A percentile compares a stretch with the other conserved stretches of the same genome.
Conservation (phyloP, 805 yeast species). For the Candida nitratophila region DNA sequence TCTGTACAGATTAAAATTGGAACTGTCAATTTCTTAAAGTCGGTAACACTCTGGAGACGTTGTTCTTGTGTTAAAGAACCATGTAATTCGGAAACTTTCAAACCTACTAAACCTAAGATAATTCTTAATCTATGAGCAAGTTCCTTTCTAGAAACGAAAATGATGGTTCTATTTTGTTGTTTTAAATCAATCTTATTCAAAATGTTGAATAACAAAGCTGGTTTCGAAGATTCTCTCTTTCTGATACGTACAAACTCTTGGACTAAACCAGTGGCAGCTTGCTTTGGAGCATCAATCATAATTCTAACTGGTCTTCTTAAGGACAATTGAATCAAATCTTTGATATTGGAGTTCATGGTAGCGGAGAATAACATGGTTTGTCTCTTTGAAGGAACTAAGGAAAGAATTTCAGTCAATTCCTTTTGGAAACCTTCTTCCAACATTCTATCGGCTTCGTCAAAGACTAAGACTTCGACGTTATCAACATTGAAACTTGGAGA, state of each 20-base stretch:
- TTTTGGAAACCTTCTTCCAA: conserved; percentile 97
- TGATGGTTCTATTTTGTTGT: conserved; percentile 68
- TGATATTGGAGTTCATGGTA: conserved; percentile 92
- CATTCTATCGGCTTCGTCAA: conserved; percentile 99
- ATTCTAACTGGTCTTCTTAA: conserved; percentile 86
- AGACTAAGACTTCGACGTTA: conserved; percentile 81
- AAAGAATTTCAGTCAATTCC: conserved; percentile 85
- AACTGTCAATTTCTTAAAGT: conserved; percentile 74
- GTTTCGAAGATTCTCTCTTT: conserved; percentile 76
- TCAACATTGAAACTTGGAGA: conserved; percentile 91
- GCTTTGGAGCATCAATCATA: conserved; percentile 95
- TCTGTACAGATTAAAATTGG: conserved; percentile 94
- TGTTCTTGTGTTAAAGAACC: conserved; percentile 89
- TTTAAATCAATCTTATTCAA: conserved; percentile 58
- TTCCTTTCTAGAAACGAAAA: conserved; percentile 88
- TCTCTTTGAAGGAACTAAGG: conserved; percentile 81
- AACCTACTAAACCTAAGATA: conserved; percentile 63
- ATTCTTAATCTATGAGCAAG: conserved; percentile 83
- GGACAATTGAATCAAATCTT: conserved; percentile 80
- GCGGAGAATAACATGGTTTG: conserved; percentile 95
- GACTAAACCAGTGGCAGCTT: conserved; percentile 81
- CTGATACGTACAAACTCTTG: conserved; percentile 95
- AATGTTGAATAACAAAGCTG: conserved; percentile 72
- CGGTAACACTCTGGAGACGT: conserved; percentile 76
- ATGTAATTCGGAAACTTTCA: conserved; percentile 73